These are phyloP conservation scores for Dryas drummondii DNA, from an alignment of 306 rosid genomes.

Conservation along the genomic window DNA sequence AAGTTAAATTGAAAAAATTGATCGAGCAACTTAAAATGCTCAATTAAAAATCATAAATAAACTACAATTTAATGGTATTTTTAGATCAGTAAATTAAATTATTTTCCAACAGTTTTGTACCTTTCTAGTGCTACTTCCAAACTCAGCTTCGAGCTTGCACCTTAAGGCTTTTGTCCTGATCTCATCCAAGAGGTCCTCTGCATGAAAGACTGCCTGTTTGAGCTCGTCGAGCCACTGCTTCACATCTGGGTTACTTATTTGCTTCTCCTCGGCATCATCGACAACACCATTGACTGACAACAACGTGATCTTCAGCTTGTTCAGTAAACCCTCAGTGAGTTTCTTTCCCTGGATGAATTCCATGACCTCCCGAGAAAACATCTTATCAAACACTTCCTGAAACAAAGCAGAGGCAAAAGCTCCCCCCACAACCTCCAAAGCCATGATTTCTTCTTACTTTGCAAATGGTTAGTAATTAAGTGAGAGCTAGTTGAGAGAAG, in stretches of 20 bases:
- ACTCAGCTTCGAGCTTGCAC: not conserved
- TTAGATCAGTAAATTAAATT: no score
- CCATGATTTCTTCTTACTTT: not conserved
- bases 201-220: not conserved
- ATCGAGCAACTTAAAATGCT: no score
- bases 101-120: no score
- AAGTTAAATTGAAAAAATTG: no score
- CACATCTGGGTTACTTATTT: not conserved
- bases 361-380: slow-evolving; percentile 2
- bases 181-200: slow-evolving; percentile 3
- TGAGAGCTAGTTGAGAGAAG: no score
- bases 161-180: not conserved
- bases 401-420: slow-evolving; percentile 32
- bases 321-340: not conserved
- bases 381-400: slow-evolving; percentile 15
- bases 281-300: not conserved
- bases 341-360: slow-evolving; percentile 6
- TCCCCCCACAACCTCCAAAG: slow-evolving; percentile 5
- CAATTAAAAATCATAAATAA: no score
- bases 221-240: slow-evolving; percentile 18
- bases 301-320: slow-evolving; percentile 12
- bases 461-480: not conserved
- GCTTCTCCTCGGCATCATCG: slow-evolving; percentile 25
- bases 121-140: not conserved
- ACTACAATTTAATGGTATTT: no score